Evolutionary conservation across 2,329 filamentous ascomycete genomes (phyloP).

Genomic region (Fusarium denticulatum): DNA sequence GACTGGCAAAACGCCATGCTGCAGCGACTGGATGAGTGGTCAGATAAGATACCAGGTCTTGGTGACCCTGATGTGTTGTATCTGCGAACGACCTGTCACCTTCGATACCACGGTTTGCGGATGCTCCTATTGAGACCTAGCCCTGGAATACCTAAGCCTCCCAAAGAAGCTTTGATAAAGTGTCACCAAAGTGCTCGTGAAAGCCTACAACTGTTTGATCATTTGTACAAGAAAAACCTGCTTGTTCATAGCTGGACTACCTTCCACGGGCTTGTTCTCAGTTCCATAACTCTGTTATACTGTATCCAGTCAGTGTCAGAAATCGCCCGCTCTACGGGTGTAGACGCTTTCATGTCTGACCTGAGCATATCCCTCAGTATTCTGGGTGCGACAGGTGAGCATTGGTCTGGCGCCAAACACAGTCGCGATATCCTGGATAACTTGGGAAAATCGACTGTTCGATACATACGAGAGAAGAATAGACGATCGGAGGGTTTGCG

Average conservation of each 20-base stretch:
- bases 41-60: constrained; percentile 47
- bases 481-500: background rate
- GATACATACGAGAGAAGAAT: constrained; percentile 40
- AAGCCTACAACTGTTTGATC: constrained; percentile 53
- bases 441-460: constrained; percentile 46
- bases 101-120: constrained; percentile 59
- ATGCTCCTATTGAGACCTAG: constrained; percentile 62
- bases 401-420: constrained; percentile 61
- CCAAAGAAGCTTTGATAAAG: constrained; percentile 49
- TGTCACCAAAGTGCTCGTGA: constrained; percentile 57
- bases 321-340: constrained; percentile 50
- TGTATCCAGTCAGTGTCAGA: constrained; percentile 58
- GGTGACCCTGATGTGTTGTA: constrained; percentile 31
- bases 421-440: constrained; percentile 57
- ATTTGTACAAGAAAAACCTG: constrained; percentile 55
- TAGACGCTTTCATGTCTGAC: constrained; percentile 54
- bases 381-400: constrained; percentile 61
- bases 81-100: constrained; percentile 50
- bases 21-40: constrained; percentile 53
- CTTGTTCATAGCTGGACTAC: constrained; percentile 60
- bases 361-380: constrained; percentile 56
- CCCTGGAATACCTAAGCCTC: constrained; percentile 60
- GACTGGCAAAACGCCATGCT: constrained; percentile 59
- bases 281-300: constrained; percentile 61
- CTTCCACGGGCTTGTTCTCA: constrained; percentile 59